Conservation (phyloP, 805 yeast species). For the Ogataea glucozyma region DNA sequence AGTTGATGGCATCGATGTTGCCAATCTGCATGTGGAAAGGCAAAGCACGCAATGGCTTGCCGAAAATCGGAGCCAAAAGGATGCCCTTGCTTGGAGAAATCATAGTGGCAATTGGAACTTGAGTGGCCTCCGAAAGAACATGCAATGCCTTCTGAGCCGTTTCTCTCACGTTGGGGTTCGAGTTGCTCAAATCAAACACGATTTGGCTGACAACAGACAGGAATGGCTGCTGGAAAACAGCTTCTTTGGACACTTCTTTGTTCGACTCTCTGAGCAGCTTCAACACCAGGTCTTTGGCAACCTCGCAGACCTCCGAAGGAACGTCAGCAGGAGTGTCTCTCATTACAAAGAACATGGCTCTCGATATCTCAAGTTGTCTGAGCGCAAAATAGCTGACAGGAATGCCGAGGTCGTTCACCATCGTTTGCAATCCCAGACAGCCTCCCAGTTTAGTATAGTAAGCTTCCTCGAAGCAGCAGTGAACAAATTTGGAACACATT, state of each 20-base stretch:
- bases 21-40: constrained; percentile 99
- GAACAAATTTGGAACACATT: constrained; percentile 80
- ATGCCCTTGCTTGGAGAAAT: constrained; percentile 82
- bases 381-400: constrained; percentile 73
- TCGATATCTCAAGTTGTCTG: constrained; percentile 79
- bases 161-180: constrained; percentile 78
- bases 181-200: constrained; percentile 89
- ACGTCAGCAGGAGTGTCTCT: constrained; percentile 89
- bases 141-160: constrained; percentile 74
- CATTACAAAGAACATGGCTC: constrained; percentile 85
- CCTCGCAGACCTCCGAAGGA: constrained; percentile 72
- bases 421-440: constrained; percentile 73
- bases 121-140: constrained; percentile 68
- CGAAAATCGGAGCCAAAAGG: constrained; percentile 89
- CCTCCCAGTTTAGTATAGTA: constrained; percentile 90
- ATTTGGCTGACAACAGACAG: constrained; percentile 83
- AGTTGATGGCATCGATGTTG: constrained; percentile 95
- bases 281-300: constrained; percentile 68
- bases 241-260: constrained; percentile 56
- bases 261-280: constrained; percentile 69
- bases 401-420: constrained; percentile 66
- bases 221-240: constrained; percentile 68
- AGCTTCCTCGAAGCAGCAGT: constrained; percentile 86
- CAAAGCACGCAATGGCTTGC: constrained; percentile 92
- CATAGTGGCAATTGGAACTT: constrained; percentile 68